phyloP scores from a whole-genome alignment of 2,329 filamentous ascomycete species.

The Cladophialophora bantiana region DNA sequence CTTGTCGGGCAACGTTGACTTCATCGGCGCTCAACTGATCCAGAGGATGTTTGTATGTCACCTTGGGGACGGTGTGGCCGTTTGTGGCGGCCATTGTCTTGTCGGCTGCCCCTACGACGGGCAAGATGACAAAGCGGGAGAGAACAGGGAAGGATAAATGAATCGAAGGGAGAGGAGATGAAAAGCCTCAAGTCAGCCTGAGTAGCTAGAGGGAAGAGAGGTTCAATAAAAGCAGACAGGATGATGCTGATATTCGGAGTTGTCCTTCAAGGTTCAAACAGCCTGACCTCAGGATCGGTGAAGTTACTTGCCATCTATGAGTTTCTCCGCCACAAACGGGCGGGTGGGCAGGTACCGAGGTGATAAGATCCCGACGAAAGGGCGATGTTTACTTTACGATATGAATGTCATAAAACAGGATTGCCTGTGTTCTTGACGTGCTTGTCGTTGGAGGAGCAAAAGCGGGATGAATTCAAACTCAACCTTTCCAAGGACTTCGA shows the following conservation, averaged over 20 bases:
- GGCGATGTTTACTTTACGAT: neutral
- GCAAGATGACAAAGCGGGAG: neutral
- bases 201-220: neutral
- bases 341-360: neutral
- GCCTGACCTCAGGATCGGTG: neutral
- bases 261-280: constrained; percentile 7
- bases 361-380: constrained; percentile 12
- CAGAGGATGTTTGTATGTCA: constrained; percentile 56
- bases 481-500: neutral
- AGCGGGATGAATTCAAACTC: constrained; percentile 12
- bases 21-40: constrained; percentile 64
- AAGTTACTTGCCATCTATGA: neutral
- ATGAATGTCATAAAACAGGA: neutral
- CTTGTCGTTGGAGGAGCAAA: neutral
- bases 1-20: constrained; percentile 58
- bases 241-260: constrained; percentile 10
- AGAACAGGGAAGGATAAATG: neutral
- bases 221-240: constrained; percentile 3
- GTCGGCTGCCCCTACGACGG: neutral
- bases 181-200: neutral
- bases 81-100: constrained; percentile 19
- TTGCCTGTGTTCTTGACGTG: neutral
- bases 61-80: constrained; percentile 20
- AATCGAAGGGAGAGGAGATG: neutral
- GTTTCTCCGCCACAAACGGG: neutral